Evolutionary conservation across 2,329 filamentous ascomycete genomes (phyloP), one percentile per base, ranked within the genome.

Genomic region (Sporothrix globosa): DNA sequence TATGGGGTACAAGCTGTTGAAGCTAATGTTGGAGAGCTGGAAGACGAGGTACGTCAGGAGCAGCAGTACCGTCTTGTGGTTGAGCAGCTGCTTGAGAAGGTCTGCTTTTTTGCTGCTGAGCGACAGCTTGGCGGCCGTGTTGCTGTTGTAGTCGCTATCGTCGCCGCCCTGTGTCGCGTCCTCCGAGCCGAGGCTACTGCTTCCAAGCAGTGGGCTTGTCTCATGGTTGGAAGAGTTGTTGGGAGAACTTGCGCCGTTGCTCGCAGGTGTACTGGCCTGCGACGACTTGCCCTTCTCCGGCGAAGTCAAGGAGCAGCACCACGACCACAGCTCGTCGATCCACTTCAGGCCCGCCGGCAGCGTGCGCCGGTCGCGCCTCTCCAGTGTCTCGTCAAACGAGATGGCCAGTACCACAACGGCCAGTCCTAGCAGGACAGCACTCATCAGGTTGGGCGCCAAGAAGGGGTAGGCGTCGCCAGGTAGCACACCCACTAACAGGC

Each of bases 1-100:
- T 69, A 98, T 95, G 0, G 96, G 96, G 76, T 96, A 99, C 0
- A 99, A 83, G 21, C 92, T 95, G 80, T 97, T 97, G 85, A 94
- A 99, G 3, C 93, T 93, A 74, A 97, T 93, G 79, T 98, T 98
- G 72, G 92, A 90, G 5, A 99, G 85, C 76, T 97, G 94, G 77
- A 98, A 99, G 66, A 98, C 90, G 56, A 97, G 87, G 77, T 97
- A 98, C 0, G 94, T 96, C 68, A 88, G 79, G 6, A 99, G 86
- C 0, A 99, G 86, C 2, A 96, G 83, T 14, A 97, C 79, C 0
- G 93, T 97, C 71, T 96, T 93, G 70, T 89, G 86, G 76, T 92
- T 97, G 67, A 95, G 84, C 1, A 97, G 77, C 56, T 86, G 82
- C n/a, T 79, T 82, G 80, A 84, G 84, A 1, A 79, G 78, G 6